Evolutionary conservation across 768 basidiomycete genomes (phyloP).

Genomic region (Xerocomellus dryophilus): DNA sequence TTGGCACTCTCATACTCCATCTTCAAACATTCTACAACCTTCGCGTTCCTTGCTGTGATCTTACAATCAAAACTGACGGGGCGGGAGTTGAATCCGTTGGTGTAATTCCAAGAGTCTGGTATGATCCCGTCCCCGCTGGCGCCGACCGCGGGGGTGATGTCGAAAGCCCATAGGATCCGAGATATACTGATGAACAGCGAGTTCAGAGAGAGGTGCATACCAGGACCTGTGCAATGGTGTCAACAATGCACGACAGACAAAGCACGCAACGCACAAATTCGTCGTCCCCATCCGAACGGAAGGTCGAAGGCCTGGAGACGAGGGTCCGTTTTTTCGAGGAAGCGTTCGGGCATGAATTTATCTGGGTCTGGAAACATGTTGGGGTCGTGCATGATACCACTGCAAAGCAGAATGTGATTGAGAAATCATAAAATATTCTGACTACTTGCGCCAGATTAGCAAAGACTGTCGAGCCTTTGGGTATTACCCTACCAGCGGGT

Average conservation of each 20-base stretch:
- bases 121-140: neutral
- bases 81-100: neutral
- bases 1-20: neutral
- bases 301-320: neutral
- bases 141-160: neutral
- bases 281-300: neutral
- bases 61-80: neutral
- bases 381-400: neutral
- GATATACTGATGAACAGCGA: neutral
- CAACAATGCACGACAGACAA: neutral
- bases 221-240: no score
- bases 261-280: neutral
- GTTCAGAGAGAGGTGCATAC: no score
- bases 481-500: neutral
- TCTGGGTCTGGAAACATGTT: neutral
- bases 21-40: neutral
- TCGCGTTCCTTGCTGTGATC: neutral
- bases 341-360: neutral
- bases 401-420: neutral
- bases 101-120: neutral
- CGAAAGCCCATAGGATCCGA: neutral
- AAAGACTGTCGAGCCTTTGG: neutral
- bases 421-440: neutral
- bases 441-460: neutral
- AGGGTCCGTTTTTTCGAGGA: neutral